A percentile compares a stretch with the other conserved stretches of the same genome.
Evolutionary conservation across 139 green algal genomes (phyloP).

Genomic region (Nannochloris sp.): DNA sequence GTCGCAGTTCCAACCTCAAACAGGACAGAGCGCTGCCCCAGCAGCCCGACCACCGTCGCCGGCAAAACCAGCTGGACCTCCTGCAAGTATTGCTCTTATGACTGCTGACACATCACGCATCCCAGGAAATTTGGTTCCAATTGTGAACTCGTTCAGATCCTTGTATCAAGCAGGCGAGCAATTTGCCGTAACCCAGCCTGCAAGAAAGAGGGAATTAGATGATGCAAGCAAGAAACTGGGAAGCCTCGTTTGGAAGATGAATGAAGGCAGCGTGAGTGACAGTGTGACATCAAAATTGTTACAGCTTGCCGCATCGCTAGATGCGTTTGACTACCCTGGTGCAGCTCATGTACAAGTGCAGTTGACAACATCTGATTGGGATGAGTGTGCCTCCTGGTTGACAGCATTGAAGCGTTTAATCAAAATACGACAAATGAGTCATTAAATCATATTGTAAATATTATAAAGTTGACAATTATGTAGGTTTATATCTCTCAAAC

Average conservation of each 20-base stretch:
- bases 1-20: not conserved
- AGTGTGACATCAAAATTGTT: slow-evolving; percentile 66
- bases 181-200: slow-evolving; percentile 18
- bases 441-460: too few species aligned
- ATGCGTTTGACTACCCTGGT: slow-evolving; percentile 60
- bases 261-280: slow-evolving; percentile 58
- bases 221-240: slow-evolving; percentile 85
- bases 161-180: slow-evolving; percentile 51
- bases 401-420: slow-evolving; percentile 90
- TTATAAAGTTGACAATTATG: too few species aligned
- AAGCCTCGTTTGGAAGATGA: slow-evolving; percentile 82
- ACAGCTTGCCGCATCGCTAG: slow-evolving; percentile 70
- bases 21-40: not conserved
- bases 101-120: slow-evolving; percentile 57
- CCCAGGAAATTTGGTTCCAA: slow-evolving; percentile 41
- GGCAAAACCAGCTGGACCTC: slow-evolving; percentile 50
- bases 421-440: slow-evolving; percentile 47
- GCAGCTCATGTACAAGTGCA: slow-evolving; percentile 73
- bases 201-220: slow-evolving; percentile 89
- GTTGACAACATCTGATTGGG: slow-evolving; percentile 90
- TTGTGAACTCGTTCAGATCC: slow-evolving; percentile 54
- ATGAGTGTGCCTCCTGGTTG: slow-evolving; percentile 86
- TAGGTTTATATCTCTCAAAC: not conserved
- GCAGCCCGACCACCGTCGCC: slow-evolving; percentile 19
- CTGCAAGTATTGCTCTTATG: slow-evolving; percentile 55